Evolutionary conservation across 495 filamentous ascomycete species (phyloP), one percentile per base, ranked within the genome.

Genomic region (Aspergillus leporis): DNA sequence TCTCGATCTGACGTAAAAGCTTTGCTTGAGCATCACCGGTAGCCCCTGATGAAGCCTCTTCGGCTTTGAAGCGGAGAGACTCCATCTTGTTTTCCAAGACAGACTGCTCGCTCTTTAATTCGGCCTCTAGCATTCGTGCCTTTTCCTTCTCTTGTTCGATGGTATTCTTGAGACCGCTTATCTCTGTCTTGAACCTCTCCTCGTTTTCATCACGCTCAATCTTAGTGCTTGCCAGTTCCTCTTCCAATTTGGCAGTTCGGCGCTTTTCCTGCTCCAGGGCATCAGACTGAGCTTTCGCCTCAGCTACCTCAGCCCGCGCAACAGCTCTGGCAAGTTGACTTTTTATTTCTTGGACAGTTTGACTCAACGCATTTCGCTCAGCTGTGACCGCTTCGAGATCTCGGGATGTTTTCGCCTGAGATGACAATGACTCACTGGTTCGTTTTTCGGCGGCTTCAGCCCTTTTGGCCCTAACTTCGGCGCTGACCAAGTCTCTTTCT

Each of bases 1-100:
- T 97, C 78, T 99, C 95, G 30, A 98, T 86, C 73, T 98, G 95
- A 46, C 95, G 85, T 21, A 97, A 78, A 22, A 99, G 79, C 69
- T 97, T 97, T 22, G 88, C 91, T 63, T 96, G 92, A 0, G 90
- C 86, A 68, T 98, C 92, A 7, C 92, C 89, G 6, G 83, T 83
- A 41, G 85, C 82, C 19, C 91, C 89, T 5, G 91, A 92, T 0
- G 92, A 92, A 4, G 87, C 91, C 70, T 99, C 95, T 76, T 99
- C 95, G 9, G 90, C 91, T 21, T 89, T 82, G 19, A 86, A 82
- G 18, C 95, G 86, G 67, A 97, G 84, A 38, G 88, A 87, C 67
- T 99, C 95, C 64, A 98, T 81, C 66, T 94, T 94, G 66, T 88
- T 89, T 74, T 99, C 95, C 64, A 97, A 80, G 31, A 85, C 81